phyloP scores from a whole-genome alignment of 2,329 filamentous ascomycete genomes.

The Pseudocercospora fuligena region DNA sequence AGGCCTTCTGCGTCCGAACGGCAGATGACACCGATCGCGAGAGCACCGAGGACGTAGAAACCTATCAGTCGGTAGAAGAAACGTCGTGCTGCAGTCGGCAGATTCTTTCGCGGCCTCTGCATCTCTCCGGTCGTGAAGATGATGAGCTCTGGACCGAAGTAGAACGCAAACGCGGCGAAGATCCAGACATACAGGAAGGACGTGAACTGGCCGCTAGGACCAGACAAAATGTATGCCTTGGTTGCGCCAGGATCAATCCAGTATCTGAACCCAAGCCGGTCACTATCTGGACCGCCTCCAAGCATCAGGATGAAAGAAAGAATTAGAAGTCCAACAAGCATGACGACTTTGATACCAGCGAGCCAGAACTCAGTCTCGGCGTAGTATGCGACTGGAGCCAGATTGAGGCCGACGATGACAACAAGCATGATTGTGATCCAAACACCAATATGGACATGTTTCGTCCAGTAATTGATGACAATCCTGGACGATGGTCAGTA shows the following conservation, averaged over 20 bases:
- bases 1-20: background rate
- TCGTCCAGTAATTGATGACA: conserved; percentile 1
- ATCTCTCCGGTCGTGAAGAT: background rate
- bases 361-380: conserved; percentile 1
- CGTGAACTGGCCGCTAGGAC: background rate
- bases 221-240: conserved; percentile 11
- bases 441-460: background rate
- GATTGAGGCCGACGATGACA: background rate
- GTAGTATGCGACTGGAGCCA: background rate
- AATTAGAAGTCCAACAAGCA: background rate
- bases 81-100: background rate
- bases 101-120: background rate
- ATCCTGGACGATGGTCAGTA: background rate
- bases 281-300: background rate
- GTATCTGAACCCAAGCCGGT: background rate
- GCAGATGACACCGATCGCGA: background rate
- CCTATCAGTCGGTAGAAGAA: background rate
- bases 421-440: conserved; percentile 4
- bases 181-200: background rate
- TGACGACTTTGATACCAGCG: background rate
- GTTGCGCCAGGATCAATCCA: conserved; percentile 2
- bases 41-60: background rate
- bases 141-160: background rate
- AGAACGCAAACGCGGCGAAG: background rate
- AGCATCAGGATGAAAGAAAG: background rate